Conservation (phyloP, 805 yeast species). For the Barnettozyma populi region DNA sequence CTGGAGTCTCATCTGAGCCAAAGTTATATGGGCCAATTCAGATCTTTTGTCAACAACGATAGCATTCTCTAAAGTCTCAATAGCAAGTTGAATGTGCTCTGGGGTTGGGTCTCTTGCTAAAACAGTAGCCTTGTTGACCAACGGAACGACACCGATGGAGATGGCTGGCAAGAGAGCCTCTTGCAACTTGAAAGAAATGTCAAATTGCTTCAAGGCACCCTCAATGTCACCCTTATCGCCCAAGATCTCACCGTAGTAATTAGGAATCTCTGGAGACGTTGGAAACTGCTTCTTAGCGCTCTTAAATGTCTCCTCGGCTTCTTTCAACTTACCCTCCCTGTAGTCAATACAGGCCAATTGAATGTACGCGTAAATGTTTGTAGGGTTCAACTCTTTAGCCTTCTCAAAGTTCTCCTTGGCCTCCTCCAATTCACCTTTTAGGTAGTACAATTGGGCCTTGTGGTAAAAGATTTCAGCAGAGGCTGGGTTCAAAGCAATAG, state of each 20-base stretch:
- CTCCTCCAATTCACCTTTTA: constrained; percentile 64
- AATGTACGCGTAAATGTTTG: constrained; percentile 78
- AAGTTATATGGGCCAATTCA: constrained; percentile 83
- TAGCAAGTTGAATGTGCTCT: constrained; percentile 49
- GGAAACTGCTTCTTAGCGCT: constrained; percentile 74
- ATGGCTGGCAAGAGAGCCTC: constrained; percentile 51
- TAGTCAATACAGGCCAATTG: constrained; percentile 91
- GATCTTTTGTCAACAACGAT: constrained; percentile 79
- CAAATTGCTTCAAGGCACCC: constrained; percentile 79
- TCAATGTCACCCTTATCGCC: constrained; percentile 70
- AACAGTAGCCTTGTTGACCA: constrained; percentile 82
- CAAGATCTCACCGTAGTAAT: constrained; percentile 91
- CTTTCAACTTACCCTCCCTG: constrained; percentile 57
- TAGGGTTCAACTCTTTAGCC: constrained; percentile 68
- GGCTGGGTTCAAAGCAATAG: constrained; percentile 60
- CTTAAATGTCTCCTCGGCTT: constrained; percentile 60
- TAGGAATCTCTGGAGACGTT: constrained; percentile 85
- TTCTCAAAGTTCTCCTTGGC: constrained; percentile 74
- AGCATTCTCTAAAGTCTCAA: constrained; percentile 65
- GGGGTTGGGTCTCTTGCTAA: constrained; percentile 47
- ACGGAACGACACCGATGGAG: constrained; percentile 83
- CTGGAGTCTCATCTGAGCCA: constrained; percentile 88
- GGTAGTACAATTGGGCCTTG: constrained; percentile 85
- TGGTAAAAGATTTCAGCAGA: constrained; percentile 88
- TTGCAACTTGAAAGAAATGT: constrained; percentile 80